Evolutionary conservation across 805 yeast species (phyloP), one percentile per base, ranked within the genome.

Genomic region (Clavispora fructus): DNA sequence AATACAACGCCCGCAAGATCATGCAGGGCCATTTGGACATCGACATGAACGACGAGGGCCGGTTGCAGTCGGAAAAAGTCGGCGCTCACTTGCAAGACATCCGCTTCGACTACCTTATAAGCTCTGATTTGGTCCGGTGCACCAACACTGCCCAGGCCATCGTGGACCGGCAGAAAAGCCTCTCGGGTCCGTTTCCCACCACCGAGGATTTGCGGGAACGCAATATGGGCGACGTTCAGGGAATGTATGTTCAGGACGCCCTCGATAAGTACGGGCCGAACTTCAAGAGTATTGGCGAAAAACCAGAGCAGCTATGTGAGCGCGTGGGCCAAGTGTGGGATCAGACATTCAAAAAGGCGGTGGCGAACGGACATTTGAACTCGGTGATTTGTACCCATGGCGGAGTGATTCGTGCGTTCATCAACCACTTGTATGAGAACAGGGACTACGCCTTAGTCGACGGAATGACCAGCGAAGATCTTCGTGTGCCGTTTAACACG

Each of bases 21-120:
- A 63, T 88, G 33, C 96, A 88, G 63, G 96, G 96, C 1, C 96
- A 88, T 58, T 57, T 71, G 39, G 84, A 88, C 58, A 78, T 82
- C 5, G 75, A 79, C 16, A 59, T 89, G 45, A 87, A 87, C 57
- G 75, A 65, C 0, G 71, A 68, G 4, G 96, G 96, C 0, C 46
- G 58, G 2, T 54, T 65, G 4, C 96, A 88, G 60, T 89, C 91
- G 1, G 55, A 55, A 27, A 58, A 67, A 40, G 72, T 83, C 14
- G 94, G 85, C 31, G 46, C 57, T 41, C 56, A 74, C 43, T 59
- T 80, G 46, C 58, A 65, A 25, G 55, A 57, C 19, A 57, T 74
- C 7, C 57, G 60, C 2, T 58, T 80, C 23, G 85, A 82, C 56
- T 65, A 68, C 6, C 62, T 78, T 27, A 59, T 78, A 19, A 65